A percentile compares a stretch with the other conserved stretches of the same genome.
These are phyloP conservation scores for Colletotrichum chrysophilum DNA, from an alignment of 2,329 filamentous ascomycete species.

Conservation along the genomic window DNA sequence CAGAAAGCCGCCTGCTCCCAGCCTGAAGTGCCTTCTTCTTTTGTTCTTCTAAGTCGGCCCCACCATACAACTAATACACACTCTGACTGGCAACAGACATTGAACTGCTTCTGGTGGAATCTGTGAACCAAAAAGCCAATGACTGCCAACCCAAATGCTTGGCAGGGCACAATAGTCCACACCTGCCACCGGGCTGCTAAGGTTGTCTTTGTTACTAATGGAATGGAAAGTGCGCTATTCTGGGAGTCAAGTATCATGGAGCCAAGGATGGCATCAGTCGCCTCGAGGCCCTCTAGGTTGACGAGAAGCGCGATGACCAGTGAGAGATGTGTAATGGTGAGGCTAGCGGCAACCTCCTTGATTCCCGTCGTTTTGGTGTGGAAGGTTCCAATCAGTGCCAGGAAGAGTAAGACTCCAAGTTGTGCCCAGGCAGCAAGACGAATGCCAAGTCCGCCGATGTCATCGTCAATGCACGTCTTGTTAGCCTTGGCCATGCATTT, in stretches of 20 bases:
- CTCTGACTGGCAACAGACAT: neutral
- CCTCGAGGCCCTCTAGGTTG: neutral
- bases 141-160: neutral
- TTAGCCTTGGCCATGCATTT: too few species aligned
- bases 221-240: neutral
- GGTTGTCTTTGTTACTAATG: neutral
- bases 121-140: neutral
- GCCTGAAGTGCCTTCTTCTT: too few species aligned
- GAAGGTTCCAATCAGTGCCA: neutral
- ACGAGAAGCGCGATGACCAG: neutral
- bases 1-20: neutral
- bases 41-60: neutral
- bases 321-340: neutral
- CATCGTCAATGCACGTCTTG: neutral
- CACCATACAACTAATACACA: neutral
- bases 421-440: neutral
- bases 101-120: neutral
- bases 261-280: neutral
- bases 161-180: neutral
- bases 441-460: neutral
- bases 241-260: slow-evolving; percentile 7
- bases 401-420: neutral
- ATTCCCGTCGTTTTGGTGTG: neutral
- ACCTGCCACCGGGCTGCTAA: neutral
- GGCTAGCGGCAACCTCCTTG: neutral